Percentiles rank a stretch among this genome's conserved stretches.
These are phyloP conservation scores for Monilinia polystroma DNA, from an alignment of 2,329 filamentous ascomycete species.

Conservation along the genomic window DNA sequence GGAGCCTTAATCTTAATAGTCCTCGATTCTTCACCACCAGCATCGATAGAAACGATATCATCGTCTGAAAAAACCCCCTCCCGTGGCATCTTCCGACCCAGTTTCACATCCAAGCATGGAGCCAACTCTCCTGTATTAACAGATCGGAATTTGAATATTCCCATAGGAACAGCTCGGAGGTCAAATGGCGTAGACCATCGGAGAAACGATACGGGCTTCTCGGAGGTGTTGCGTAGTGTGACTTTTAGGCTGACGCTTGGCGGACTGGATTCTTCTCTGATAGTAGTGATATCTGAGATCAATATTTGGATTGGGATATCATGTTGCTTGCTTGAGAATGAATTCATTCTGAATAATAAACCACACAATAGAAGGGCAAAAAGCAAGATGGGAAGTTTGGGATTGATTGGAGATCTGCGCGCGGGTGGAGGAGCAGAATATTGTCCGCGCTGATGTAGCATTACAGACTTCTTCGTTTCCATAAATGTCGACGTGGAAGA, in stretches of 20 bases:
- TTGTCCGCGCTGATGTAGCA: conserved; percentile 6
- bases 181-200: conserved; percentile 44
- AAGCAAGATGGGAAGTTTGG: background rate
- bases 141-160: conserved; percentile 40
- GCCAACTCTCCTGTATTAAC: conserved; percentile 22
- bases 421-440: background rate
- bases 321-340: background rate
- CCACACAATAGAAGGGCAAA: background rate
- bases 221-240: conserved; percentile 34
- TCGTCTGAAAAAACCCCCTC: conserved; percentile 28
- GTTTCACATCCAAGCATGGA: conserved; percentile 29
- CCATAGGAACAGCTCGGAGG: conserved; percentile 37
- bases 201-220: conserved; percentile 40
- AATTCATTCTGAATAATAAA: conserved; percentile 6
- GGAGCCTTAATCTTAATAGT: conserved; percentile 36
- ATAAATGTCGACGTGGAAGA: background rate
- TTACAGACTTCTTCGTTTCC: background rate
- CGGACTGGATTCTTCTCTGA: background rate
- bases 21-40: conserved; percentile 32
- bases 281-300: background rate
- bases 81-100: conserved; percentile 40
- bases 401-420: background rate
- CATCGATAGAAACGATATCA: conserved; percentile 40
- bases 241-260: conserved; percentile 23
- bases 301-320: conserved; percentile 9